Conservation (phyloP, 306 rosid genomes). For the Prinsepia uniflora region DNA sequence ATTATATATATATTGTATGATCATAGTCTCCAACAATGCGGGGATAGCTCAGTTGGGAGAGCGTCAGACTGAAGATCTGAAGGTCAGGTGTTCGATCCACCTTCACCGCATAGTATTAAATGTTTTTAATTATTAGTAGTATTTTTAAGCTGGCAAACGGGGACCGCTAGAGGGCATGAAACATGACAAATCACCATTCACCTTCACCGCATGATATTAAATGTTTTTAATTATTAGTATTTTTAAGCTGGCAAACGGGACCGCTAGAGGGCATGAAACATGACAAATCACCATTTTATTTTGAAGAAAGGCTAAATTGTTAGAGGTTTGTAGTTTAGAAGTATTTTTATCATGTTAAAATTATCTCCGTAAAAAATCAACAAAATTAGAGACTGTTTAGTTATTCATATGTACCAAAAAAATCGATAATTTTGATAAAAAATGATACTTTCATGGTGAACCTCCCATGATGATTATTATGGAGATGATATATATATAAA, state of each 20-base stretch:
- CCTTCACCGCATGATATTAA: neutral
- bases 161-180: neutral
- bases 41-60: conserved; percentile 36
- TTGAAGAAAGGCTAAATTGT: too few relatives aligned
- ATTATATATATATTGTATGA: too few relatives aligned
- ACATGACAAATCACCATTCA: neutral
- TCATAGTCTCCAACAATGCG: neutral
- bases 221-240: neutral
- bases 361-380: too few relatives aligned
- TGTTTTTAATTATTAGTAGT: neutral
- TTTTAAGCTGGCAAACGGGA: neutral
- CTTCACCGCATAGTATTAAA: neutral
- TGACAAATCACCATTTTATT: neutral
- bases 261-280: neutral
- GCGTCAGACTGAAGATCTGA: conserved; percentile 34
- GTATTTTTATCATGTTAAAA: too few relatives aligned
- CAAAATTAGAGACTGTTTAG: too few relatives aligned
- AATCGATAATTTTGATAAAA: too few relatives aligned
- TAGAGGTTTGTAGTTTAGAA: too few relatives aligned
- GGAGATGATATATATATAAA: too few relatives aligned
- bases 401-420: too few relatives aligned
- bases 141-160: neutral
- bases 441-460: too few relatives aligned
- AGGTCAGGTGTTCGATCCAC: conserved; percentile 35
- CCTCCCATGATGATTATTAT: too few relatives aligned